Evolutionary conservation across 2,329 filamentous ascomycete species (phyloP).

Genomic region (Trichoderma sp.): DNA sequence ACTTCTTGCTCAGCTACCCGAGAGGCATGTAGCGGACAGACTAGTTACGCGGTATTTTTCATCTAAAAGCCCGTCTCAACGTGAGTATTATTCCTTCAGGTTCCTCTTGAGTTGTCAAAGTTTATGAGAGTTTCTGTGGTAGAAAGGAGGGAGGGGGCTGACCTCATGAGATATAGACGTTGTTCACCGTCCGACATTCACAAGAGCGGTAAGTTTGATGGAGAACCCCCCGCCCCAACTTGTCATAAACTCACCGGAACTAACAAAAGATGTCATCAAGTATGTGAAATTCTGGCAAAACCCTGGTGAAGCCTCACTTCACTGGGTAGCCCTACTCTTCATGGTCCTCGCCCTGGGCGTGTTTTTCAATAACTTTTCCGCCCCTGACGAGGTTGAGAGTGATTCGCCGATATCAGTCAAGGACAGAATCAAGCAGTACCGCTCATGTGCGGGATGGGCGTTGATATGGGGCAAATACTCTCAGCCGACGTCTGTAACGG

Average conservation of each 20-base stretch:
- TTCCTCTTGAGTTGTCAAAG: background rate
- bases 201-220: constrained; percentile 38
- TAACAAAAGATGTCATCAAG: constrained; percentile 29
- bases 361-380: constrained; percentile 45
- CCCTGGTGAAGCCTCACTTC: constrained; percentile 37
- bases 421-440: constrained; percentile 49
- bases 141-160: background rate
- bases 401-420: constrained; percentile 41
- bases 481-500: constrained; percentile 46
- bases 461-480: constrained; percentile 51
- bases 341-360: constrained; percentile 45
- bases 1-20: constrained; percentile 48
- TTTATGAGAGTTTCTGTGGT: background rate
- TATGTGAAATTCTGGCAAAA: constrained; percentile 52
- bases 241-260: background rate
- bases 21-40: constrained; percentile 46
- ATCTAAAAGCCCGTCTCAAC: constrained; percentile 51
- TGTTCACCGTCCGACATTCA: constrained; percentile 53
- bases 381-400: constrained; percentile 43
- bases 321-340: constrained; percentile 53
- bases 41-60: constrained; percentile 54
- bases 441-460: constrained; percentile 50
- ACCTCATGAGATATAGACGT: constrained; percentile 40
- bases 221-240: background rate
- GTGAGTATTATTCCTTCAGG: constrained; percentile 34